Evolutionary conservation across 108 stramenopile species (phyloP).

Genomic region (Fragilaria crotonensis): DNA sequence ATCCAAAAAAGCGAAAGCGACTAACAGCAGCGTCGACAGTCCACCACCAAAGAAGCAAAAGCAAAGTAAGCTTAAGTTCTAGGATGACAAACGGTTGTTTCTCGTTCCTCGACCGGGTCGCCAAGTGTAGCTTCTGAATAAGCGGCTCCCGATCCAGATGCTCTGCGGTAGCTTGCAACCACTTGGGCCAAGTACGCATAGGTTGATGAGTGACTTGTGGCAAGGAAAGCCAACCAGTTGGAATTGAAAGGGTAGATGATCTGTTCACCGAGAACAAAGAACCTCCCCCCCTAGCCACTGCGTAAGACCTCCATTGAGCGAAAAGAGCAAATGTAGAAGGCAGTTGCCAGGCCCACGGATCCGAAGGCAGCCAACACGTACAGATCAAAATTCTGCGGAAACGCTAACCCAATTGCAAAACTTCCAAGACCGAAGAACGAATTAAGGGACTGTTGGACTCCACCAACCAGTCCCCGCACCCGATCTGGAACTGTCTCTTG

Average conservation of each 20-base stretch:
- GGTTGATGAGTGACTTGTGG: too few species aligned
- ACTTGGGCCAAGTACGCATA: too few species aligned
- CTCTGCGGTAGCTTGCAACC: too few species aligned
- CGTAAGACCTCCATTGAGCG: too few species aligned
- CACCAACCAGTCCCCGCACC: constrained; percentile 51
- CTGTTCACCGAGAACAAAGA: too few species aligned
- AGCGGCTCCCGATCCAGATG: too few species aligned
- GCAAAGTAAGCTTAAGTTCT: constrained; percentile 28
- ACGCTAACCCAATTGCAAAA: constrained; percentile 43
- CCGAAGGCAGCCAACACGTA: constrained; percentile 31
- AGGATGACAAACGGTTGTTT: too few species aligned
- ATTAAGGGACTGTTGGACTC: constrained; percentile 51
- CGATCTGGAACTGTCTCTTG: constrained; percentile 43
- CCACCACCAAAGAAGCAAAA: constrained; percentile 31
- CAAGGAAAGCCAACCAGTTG: too few species aligned
- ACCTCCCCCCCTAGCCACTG: too few species aligned
- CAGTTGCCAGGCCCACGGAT: constrained; percentile 36
- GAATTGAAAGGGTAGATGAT: too few species aligned
- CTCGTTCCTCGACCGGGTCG: too few species aligned
- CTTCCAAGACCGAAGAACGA: constrained; percentile 39
- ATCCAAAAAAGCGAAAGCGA: constrained; percentile 8
- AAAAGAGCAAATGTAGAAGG: constrained; percentile 31
- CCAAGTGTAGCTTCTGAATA: too few species aligned
- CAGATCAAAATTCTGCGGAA: constrained; percentile 39
- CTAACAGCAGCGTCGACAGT: neutral